Evolutionary conservation across 345 rosid species (phyloP).

Genomic region (Eucalyptus pumila): DNA sequence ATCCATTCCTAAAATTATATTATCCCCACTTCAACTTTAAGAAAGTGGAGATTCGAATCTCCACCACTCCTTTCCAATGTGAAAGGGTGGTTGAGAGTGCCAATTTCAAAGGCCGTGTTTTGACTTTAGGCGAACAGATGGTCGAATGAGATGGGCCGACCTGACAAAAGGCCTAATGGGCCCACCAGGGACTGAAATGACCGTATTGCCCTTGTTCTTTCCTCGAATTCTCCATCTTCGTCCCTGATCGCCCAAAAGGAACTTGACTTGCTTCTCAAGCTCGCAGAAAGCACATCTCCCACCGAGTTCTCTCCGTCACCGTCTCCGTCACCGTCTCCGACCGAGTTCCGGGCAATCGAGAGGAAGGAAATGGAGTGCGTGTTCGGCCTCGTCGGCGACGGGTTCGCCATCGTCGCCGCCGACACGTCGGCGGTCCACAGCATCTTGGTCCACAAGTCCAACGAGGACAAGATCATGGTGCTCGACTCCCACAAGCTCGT

Average conservation of each 20-base stretch:
- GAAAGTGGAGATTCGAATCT: fast-evolving
- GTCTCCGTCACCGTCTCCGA: background rate
- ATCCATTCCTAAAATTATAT: fast-evolving
- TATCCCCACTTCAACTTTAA: fast-evolving
- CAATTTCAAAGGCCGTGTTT: background rate
- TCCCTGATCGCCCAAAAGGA: background rate
- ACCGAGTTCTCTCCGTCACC: background rate
- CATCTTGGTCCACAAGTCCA: slow-evolving; percentile 80
- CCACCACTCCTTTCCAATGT: fast-evolving
- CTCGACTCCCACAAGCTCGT: slow-evolving; percentile 93
- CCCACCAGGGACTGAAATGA: fast-evolving
- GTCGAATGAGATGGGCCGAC: background rate
- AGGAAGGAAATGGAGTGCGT: slow-evolving; percentile 67
- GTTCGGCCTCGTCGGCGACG: slow-evolving; percentile 83
- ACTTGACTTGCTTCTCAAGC: slow-evolving; percentile 21
- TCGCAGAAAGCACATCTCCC: background rate
- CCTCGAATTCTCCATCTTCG: background rate
- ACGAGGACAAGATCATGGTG: slow-evolving; percentile 92
- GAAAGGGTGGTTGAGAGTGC: too few species aligned
- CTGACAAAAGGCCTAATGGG: background rate
- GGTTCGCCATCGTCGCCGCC: slow-evolving; percentile 69
- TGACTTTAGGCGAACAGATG: too few species aligned
- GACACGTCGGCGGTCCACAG: slow-evolving; percentile 92
- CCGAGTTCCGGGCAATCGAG: background rate
- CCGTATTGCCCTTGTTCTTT: background rate